Evolutionary conservation across 2,329 filamentous ascomycete species (phyloP), one percentile per base, ranked within the genome.

Genomic region (Sphaerulina vaccinii): DNA sequence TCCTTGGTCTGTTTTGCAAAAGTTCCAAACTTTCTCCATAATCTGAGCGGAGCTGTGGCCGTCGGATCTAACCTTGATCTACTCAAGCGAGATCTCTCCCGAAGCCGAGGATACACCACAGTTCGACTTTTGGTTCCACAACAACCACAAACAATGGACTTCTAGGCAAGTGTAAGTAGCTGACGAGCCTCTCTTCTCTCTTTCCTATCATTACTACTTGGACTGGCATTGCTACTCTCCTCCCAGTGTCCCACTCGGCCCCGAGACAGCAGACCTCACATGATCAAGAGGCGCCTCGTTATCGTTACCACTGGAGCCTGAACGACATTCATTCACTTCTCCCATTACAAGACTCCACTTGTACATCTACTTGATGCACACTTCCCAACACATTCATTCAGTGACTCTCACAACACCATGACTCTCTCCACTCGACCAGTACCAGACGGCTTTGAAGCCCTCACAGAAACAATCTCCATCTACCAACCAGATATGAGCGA

Each of bases 401-500:
- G 24, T 8, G 8, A 29, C 2, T 29, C 24, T 29, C 24, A 3
- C 2, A 29, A 8, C 24, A 46, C 6, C 21, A 52, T 52, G 49
- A n/a, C 49, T 16, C 10, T 16, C 13, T 32, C 10, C 18, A n/a
- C n/a, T 19, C 36, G 19, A 7, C 36, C 22, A 46, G 41, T 19
- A 10, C 36, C 42, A 32, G 36, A 48, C 8, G 51, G 44, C 44
- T 53, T 53, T 19, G 19, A 37, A 29, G 23, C 36, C 35, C 44
- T 53, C 8, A 38, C 51, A 3, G 38, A 53, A n/a, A 48, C 51
- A 7, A 53, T 53, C 18, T 53, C 51, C 3, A 42, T 53, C 15
- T 27, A 48, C 6, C 29, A 32, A 13, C 44, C 51, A 9, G 15
- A 21, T 18, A 21, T 23, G 24, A 36, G n/a, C 15, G 15, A 18